A percentile compares a stretch with the other conserved stretches of the same genome.
Conservation (phyloP, 306 rosid species). For the Quercus cerris region DNA sequence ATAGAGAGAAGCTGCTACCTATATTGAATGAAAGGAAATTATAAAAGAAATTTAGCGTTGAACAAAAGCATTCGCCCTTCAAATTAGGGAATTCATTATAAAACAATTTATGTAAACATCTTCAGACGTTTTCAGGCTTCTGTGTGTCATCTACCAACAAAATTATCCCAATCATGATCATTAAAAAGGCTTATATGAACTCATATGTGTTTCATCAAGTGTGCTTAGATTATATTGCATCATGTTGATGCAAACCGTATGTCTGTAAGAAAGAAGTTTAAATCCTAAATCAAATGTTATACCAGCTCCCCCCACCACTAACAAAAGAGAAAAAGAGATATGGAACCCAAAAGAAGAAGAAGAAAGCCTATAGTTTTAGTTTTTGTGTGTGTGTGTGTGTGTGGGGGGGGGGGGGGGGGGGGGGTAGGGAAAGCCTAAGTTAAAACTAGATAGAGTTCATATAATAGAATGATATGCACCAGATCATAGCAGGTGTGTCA, state of each 20-base stretch:
- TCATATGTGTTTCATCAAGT: neutral
- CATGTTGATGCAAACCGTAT: neutral
- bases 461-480: too few species aligned
- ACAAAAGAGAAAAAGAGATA: neutral
- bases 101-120: neutral
- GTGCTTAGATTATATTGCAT: neutral
- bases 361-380: neutral
- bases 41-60: slow-evolving; percentile 2
- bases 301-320: neutral
- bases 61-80: slow-evolving; percentile 2
- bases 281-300: neutral
- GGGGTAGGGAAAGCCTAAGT: too few species aligned
- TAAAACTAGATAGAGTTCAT: too few species aligned
- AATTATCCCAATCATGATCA: neutral
- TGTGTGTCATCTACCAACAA: neutral
- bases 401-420: too few species aligned
- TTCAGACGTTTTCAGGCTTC: neutral
- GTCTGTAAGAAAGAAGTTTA: neutral
- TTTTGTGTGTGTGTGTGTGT: too few species aligned
- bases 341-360: neutral
- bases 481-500: too few species aligned
- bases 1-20: slow-evolving; percentile 53
- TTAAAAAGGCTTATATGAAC: neutral
- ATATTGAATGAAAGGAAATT: slow-evolving; percentile 22
- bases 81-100: neutral